phyloP scores from a whole-genome alignment of 177 flowering plant species.

The Vitis hybrid region DNA sequence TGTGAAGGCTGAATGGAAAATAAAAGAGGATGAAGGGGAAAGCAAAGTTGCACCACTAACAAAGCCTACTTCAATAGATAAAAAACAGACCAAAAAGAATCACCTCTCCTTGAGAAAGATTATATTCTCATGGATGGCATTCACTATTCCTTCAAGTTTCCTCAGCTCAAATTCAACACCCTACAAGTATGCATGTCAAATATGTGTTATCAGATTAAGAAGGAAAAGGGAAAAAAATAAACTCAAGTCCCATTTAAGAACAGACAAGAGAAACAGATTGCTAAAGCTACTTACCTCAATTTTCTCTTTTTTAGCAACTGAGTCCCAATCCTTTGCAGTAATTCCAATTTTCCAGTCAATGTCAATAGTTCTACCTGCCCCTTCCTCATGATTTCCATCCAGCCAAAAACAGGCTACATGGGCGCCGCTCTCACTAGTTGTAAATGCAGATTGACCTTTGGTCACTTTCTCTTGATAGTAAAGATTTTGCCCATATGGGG shows the following conservation, averaged over 20 bases:
- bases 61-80: background rate
- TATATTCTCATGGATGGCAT: conserved; percentile 60
- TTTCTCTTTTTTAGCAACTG: conserved; percentile 66
- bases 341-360: conserved; percentile 73
- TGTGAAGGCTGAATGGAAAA: background rate
- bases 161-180: conserved; percentile 63
- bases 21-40: background rate
- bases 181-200: conserved; percentile 21
- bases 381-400: conserved; percentile 28
- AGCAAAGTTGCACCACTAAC: background rate
- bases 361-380: conserved; percentile 38
- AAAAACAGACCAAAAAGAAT: background rate
- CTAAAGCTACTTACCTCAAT: conserved; percentile 42
- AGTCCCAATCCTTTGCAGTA: conserved; percentile 75
- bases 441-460: conserved; percentile 63
- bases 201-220: background rate
- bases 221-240: background rate
- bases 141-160: conserved; percentile 58
- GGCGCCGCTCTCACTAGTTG: conserved; percentile 61
- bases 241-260: background rate
- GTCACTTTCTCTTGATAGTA: conserved; percentile 51
- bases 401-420: conserved; percentile 71
- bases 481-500: conserved; percentile 62
- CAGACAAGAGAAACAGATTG: background rate
- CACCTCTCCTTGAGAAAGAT: conserved; percentile 52